phyloP scores from a whole-genome alignment of 2,329 filamentous ascomycete genomes.

The Aspergillus puulaauensis region DNA sequence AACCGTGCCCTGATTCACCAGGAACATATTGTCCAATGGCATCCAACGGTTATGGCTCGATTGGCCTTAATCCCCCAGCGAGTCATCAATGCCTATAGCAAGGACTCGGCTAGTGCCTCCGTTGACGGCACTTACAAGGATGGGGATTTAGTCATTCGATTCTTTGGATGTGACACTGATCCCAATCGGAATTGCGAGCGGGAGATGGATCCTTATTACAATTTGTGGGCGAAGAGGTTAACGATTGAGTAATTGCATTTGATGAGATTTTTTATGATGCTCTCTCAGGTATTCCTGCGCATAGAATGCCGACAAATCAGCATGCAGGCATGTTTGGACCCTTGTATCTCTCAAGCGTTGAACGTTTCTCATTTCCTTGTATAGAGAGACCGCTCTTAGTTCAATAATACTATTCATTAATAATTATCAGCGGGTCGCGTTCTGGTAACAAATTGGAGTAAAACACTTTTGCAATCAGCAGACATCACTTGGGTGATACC shows the following conservation, averaged over 20 bases:
- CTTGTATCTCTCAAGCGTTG: not conserved
- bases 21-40: conserved; percentile 94
- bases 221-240: conserved; percentile 39
- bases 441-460: not conserved
- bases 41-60: conserved; percentile 89
- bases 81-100: conserved; percentile 74
- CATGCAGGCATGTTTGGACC: not conserved
- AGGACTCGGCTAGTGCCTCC: conserved; percentile 37
- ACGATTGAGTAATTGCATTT: conserved; percentile 19
- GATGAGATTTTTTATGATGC: not conserved
- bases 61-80: conserved; percentile 87
- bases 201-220: conserved; percentile 62
- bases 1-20: conserved; percentile 37
- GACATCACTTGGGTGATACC: not conserved
- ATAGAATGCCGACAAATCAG: not conserved
- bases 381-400: conserved; percentile 16
- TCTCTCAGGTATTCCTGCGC: not conserved
- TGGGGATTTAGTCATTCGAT: conserved; percentile 80
- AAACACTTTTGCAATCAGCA: not conserved
- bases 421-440: not conserved
- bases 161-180: conserved; percentile 67
- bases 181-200: conserved; percentile 64
- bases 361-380: conserved; percentile 2
- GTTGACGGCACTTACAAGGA: conserved; percentile 69
- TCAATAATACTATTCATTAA: not conserved